Evolutionary conservation across 2,329 filamentous ascomycete species (phyloP), one percentile per base, ranked within the genome.

Genomic region (Ceratocystis colombiana): DNA sequence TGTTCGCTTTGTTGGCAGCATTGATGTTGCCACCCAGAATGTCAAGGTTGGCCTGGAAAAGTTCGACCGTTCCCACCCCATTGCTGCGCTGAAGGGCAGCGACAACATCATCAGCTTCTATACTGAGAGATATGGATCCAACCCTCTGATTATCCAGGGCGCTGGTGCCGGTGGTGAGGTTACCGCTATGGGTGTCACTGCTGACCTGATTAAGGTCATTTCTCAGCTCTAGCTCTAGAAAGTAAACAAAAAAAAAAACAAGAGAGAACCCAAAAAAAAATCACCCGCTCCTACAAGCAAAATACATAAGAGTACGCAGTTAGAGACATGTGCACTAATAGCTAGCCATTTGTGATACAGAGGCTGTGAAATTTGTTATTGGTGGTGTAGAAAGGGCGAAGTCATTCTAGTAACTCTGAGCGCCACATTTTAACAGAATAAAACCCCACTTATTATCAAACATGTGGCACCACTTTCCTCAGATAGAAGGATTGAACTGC

Each of bases 31-130:
- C n/a, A 83, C 81, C 69, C 88, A 90, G 74, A 79, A 86, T 71
- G 88, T 97, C 75, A 95, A 92, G 80, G 94, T 99, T 67, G 93
- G 94, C 1, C 78, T 99, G 70, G 88, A 96, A 81, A 89, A 88
- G 77, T 92, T 91, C 71, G 91, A 96, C 70, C 85, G 84, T 71
- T 89, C 88, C 68, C 90, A 95, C 73, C 89, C 94, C 12, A 96
- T 99, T 77, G 94, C 94, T 15, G 88, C 89, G 61, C 81, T 99
- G 67, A 96, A 96, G 82, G 94, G 94, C 45, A 97, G 92, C 76
- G 94, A 97, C 75, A 99, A 99, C 79, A 96, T 99, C 75, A 96
- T 99, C 74, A 96, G 88, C 80, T 96, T 99, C 80, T 96, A 96
- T 78, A 99, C 94, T 5, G 88, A 95, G 81, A 84, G 94, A 72